phyloP scores from a whole-genome alignment of 148 eudicot genomes.

The Chenopodium berlandieri region DNA sequence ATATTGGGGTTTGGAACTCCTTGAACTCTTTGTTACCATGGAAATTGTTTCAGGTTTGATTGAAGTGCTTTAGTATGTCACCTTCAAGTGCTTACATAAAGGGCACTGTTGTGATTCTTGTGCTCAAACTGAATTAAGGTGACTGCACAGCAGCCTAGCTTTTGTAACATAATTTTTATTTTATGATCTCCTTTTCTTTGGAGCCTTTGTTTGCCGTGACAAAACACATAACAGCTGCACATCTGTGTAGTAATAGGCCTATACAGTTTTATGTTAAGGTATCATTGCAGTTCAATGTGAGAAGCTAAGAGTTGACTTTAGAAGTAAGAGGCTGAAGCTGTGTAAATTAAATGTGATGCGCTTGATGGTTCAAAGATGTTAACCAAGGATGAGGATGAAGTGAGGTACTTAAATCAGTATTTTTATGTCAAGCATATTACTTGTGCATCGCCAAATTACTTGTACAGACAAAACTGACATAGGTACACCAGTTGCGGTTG shows the following conservation, averaged over 20 bases:
- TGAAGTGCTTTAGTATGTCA: not conserved
- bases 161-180: not conserved
- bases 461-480: too few relatives aligned
- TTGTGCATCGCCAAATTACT: too few relatives aligned
- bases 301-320: constrained; percentile 3
- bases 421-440: not conserved
- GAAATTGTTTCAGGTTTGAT: not conserved
- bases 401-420: not conserved
- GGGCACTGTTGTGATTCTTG: not conserved
- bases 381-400: not conserved
- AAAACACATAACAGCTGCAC: not conserved
- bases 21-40: not conserved
- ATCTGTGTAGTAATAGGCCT: not conserved
- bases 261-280: not conserved
- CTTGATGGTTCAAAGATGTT: not conserved
- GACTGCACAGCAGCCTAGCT: not conserved
- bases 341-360: not conserved
- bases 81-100: not conserved
- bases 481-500: not conserved
- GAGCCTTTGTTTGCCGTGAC: not conserved
- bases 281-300: not conserved
- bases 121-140: not conserved
- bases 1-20: not conserved
- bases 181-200: not conserved
- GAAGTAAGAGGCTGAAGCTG: not conserved